Base-by-base conservation (phyloP, 768 basidiomycete genomes). In the Termitomyces sp. region DNA sequence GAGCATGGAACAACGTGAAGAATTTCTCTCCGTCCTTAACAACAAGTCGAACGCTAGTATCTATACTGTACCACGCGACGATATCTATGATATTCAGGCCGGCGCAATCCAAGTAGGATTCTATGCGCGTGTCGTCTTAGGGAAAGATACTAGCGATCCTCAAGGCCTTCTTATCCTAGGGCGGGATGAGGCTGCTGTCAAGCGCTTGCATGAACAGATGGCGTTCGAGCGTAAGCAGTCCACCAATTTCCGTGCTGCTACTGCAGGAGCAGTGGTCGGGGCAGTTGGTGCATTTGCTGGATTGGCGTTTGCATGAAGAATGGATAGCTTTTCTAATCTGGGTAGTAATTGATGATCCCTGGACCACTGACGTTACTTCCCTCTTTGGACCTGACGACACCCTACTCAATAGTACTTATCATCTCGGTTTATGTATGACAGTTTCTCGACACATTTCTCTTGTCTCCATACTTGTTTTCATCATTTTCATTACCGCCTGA, bases 201-300 rank as follows among this genome's bases (percentile, higher is more conserved):
- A 79, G 58, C 69, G 59, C 53, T 65, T 79, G 57, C 69, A 67
- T 21, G 61, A 66, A 2, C 71, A 69, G 46, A 62, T 76, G 30
- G 68, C 70, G 55, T 62, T 51, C 15, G 69, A 69, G 51, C 69
- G 64, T 24, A 58, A 58, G 51, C 68, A 67, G 55, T 55, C 62
- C 35, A 50, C 48, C 56, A 38, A 62, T 37, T 59, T 78, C 15
- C 73, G 69, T 45, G 76, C 75, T 44, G 78, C 74, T 48, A 82
- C 82, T 57, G 77, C 81, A 17, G 81, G 79, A 45, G 81, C 76
- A n/a, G 72, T 84, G 17, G 75, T 84, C 19, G 84, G 84, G 40
- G 83, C 80, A 40, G 80, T 83, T 7, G 81, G 81, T 41, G 74
- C 81, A 47, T 83, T 77, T 73, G 79, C 79, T 19, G 80, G 82